These are phyloP conservation scores for Zopfia rhizophila DNA, from an alignment of 2,329 filamentous ascomycete species.

Conservation along the genomic window DNA sequence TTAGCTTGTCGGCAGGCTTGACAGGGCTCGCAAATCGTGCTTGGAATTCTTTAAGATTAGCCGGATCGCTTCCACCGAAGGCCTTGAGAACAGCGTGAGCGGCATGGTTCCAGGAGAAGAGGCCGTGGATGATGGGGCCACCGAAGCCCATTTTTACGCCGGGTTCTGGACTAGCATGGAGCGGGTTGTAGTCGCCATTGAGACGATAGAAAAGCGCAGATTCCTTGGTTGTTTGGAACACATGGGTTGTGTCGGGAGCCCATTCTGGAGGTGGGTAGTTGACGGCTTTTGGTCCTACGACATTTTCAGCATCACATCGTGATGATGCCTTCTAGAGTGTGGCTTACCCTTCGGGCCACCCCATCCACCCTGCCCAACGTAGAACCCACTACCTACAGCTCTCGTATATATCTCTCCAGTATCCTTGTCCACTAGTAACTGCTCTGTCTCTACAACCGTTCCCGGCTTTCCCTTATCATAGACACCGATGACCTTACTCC, in stretches of 20 bases:
- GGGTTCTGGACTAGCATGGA: slow-evolving; percentile 87
- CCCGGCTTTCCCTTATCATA: slow-evolving; percentile 91
- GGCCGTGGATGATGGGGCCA: slow-evolving; percentile 86
- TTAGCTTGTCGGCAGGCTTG: slow-evolving; percentile 81
- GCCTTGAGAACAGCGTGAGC: slow-evolving; percentile 77
- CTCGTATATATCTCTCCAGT: slow-evolving; percentile 77
- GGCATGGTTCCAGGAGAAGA: slow-evolving; percentile 87
- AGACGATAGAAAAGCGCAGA: slow-evolving; percentile 72
- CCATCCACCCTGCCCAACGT: slow-evolving; percentile 84
- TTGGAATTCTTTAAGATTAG: slow-evolving; percentile 88
- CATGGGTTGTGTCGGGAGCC: slow-evolving; percentile 75
- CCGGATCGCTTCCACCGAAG: slow-evolving; percentile 79
- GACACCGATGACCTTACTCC: slow-evolving; percentile 81
- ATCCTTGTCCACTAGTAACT: slow-evolving; percentile 75
- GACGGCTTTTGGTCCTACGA: slow-evolving; percentile 71
- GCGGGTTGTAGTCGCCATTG: slow-evolving; percentile 94
- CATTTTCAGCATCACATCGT: slow-evolving; percentile 9
- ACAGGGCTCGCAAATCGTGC: slow-evolving; percentile 88
- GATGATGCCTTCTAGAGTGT: background rate
- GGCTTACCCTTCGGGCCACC: slow-evolving; percentile 82
- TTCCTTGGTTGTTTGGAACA: slow-evolving; percentile 75
- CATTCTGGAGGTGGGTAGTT: slow-evolving; percentile 80
- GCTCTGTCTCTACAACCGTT: slow-evolving; percentile 83
- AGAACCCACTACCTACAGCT: slow-evolving; percentile 78
- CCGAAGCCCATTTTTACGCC: slow-evolving; percentile 92